phyloP scores from a whole-genome alignment of 306 rosid genomes.

The Castanospermum australe region DNA sequence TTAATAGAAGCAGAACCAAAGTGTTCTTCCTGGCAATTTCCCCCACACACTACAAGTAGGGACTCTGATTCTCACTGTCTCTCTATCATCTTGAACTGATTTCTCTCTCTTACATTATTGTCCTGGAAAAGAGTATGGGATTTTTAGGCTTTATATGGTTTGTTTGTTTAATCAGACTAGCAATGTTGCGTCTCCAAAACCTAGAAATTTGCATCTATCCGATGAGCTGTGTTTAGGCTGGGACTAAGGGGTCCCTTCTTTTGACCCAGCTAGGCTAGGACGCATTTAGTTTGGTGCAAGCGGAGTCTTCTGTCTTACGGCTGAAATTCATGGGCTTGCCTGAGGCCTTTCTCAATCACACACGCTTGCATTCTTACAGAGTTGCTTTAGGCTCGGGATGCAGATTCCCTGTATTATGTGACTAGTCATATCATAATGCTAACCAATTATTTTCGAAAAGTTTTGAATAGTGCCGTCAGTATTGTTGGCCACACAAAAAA shows the following conservation, averaged over 20 bases:
- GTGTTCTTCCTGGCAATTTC: slow-evolving; percentile 85
- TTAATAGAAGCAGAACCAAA: slow-evolving; percentile 62
- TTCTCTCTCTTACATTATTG: slow-evolving; percentile 49
- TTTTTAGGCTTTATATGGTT: slow-evolving; percentile 40
- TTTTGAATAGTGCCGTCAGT: not conserved
- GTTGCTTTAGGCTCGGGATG: not conserved
- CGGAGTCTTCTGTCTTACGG: not conserved
- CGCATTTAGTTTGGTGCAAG: not conserved
- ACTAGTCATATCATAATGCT: not conserved
- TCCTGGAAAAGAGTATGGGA: not conserved
- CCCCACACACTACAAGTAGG: slow-evolving; percentile 84
- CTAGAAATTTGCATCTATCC: slow-evolving; percentile 18
- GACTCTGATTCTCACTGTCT: slow-evolving; percentile 21
- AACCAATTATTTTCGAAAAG: not conserved
- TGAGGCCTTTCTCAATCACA: not conserved
- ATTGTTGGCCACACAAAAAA: not conserved
- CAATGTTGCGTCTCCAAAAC: slow-evolving; percentile 38
- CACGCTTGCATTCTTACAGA: not conserved
- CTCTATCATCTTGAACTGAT: not conserved
- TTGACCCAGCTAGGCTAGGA: not conserved
- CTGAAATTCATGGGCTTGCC: not conserved
- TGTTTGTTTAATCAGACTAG: slow-evolving; percentile 2
- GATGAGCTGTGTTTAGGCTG: slow-evolving; percentile 2
- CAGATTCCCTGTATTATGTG: not conserved
- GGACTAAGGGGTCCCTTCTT: slow-evolving; percentile 5